Percentiles rank a stretch among this genome's conserved stretches.
phyloP scores from a whole-genome alignment of 352 stramenopile genomes.

The Thraustochytrium striatum region DNA sequence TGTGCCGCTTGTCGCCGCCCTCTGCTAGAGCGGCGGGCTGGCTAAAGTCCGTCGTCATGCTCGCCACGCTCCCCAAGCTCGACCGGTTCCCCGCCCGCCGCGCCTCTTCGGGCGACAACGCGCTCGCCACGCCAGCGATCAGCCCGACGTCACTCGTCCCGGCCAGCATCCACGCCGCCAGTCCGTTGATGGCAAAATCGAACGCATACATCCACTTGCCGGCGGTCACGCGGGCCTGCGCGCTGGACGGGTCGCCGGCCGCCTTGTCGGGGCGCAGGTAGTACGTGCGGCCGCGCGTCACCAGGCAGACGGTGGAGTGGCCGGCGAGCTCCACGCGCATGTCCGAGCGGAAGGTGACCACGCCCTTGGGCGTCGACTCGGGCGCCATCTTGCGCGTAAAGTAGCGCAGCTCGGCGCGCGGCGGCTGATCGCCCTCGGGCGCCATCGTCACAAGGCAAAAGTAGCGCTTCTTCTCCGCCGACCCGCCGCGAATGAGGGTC shows the following conservation, averaged over 20 bases:
- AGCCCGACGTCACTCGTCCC: too few relatives aligned
- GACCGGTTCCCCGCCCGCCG: neutral
- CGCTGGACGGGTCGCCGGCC: constrained; percentile 24
- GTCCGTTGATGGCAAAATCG: constrained; percentile 26
- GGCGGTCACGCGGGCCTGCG: constrained; percentile 9
- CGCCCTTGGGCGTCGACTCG: constrained; percentile 9
- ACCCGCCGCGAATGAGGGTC: constrained; percentile 22
- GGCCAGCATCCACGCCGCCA: constrained; percentile 15
- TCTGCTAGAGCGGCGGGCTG: neutral
- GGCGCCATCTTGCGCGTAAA: constrained; percentile 3
- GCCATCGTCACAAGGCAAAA: constrained; percentile 28
- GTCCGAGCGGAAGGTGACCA: neutral
- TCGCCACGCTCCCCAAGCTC: neutral
- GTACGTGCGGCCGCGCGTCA: constrained; percentile 27
- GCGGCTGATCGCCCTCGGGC: neutral
- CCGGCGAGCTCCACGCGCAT: constrained; percentile 37
- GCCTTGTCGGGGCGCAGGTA: constrained; percentile 38
- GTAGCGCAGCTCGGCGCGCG: constrained; percentile 19
- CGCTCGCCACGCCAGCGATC: too few relatives aligned
- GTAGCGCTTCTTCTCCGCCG: constrained; percentile 38
- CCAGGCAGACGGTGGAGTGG: constrained; percentile 35
- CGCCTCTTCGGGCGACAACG: too few relatives aligned
- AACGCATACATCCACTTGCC: constrained; percentile 41
- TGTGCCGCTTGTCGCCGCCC: neutral
- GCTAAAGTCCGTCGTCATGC: neutral